phyloP scores from a whole-genome alignment of 306 rosid genomes.

The Albizia julibrissin region DNA sequence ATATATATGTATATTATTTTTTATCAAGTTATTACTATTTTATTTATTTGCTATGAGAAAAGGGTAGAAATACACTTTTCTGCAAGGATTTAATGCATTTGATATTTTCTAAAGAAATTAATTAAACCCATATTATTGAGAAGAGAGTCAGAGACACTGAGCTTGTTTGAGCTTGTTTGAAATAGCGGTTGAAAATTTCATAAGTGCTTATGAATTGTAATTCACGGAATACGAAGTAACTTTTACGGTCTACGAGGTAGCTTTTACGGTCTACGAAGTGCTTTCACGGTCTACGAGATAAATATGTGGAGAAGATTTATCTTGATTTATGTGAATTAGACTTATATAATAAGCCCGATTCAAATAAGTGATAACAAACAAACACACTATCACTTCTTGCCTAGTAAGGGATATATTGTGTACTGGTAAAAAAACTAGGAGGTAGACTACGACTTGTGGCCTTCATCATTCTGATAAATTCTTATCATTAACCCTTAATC shows the following conservation, averaged over 20 bases:
- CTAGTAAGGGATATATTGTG: not conserved
- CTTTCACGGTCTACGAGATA: too few relatives aligned
- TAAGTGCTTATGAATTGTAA: too few relatives aligned
- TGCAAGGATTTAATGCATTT: not conserved
- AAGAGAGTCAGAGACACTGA: not conserved
- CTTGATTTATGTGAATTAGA: too few relatives aligned
- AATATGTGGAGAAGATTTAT: too few relatives aligned
- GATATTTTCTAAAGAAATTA: not conserved
- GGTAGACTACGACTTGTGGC: conserved; percentile 30
- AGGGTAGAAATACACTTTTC: not conserved
- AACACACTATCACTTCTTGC: not conserved
- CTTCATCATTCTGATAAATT: conserved; percentile 33
- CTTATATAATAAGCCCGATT: too few relatives aligned
- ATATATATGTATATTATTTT: not conserved
- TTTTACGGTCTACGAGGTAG: too few relatives aligned
- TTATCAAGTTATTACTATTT: not conserved
- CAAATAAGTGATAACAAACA: too few relatives aligned
- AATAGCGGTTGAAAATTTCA: too few relatives aligned
- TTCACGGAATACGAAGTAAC: too few relatives aligned
- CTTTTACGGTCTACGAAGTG: too few relatives aligned
- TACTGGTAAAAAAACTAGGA: conserved; percentile 32
- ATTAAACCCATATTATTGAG: not conserved
- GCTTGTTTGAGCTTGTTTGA: too few relatives aligned
- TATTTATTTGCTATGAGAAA: not conserved
- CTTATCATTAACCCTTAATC: conserved; percentile 18